Percentiles rank a stretch among this genome's conserved stretches.
These are phyloP conservation scores for Echeveria elegans DNA, from an alignment of 164 flowering plant genomes.

Conservation along the genomic window DNA sequence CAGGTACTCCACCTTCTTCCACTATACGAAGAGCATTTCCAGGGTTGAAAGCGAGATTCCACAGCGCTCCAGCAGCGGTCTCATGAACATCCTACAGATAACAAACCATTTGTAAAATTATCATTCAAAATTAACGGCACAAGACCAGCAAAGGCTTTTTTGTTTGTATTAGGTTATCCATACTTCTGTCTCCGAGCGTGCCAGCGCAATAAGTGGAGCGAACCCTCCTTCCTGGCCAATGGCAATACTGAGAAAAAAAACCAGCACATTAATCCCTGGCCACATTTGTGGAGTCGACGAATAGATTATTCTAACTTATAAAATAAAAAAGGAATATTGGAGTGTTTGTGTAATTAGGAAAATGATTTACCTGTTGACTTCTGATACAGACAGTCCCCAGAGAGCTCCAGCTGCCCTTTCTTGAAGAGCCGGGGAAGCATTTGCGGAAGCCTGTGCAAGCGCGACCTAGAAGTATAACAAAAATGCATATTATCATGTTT, in stretches of 20 bases:
- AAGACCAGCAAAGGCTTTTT: no score
- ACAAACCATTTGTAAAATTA: no score
- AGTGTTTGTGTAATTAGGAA: no score
- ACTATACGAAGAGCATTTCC: constrained; percentile 95
- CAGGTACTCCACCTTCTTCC: constrained; percentile 94
- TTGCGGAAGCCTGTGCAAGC: constrained; percentile 82
- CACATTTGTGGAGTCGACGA: no score
- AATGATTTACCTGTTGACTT: constrained; percentile 95
- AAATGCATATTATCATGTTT: constrained; percentile 13
- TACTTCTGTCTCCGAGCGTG: constrained; percentile 84
- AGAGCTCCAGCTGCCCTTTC: constrained; percentile 99
- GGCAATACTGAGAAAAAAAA: constrained; percentile 69
- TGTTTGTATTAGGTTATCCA: no score
- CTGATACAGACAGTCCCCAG: constrained; percentile 98
- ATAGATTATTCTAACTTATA: no score
- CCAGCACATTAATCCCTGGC: no score
- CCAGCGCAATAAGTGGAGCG: constrained; percentile 82
- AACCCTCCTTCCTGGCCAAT: constrained; percentile 98
- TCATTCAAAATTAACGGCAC: no score
- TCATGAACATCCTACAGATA: constrained; percentile 99
- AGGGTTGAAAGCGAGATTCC: constrained; percentile 97
- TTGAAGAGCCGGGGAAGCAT: constrained; percentile 67
- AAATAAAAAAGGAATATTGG: no score
- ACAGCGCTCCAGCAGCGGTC: constrained; percentile 98
- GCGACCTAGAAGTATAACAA: constrained; percentile 54